Evolutionary conservation across 805 yeast genomes (phyloP).

Genomic region (Starmerella cellae): DNA sequence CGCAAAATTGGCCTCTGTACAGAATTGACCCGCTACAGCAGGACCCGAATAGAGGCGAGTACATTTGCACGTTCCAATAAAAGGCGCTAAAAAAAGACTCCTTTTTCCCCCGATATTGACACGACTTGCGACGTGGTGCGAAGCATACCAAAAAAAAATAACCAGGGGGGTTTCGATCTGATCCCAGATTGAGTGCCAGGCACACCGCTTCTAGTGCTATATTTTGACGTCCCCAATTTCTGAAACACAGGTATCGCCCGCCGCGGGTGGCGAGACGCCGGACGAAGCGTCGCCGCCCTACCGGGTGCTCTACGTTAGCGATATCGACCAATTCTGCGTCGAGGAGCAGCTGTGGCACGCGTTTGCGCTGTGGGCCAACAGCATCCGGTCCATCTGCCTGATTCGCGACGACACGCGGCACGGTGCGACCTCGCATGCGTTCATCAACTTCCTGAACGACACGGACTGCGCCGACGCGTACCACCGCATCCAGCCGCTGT

Average conservation of each 20-base stretch:
- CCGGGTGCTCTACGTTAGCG: slow-evolving; percentile 19
- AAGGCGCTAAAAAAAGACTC: too few relatives aligned
- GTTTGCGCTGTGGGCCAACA: slow-evolving; percentile 13
- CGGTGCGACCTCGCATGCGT: slow-evolving; percentile 15
- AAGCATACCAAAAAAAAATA: too few relatives aligned
- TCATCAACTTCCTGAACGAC: slow-evolving; percentile 16
- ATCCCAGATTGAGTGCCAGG: too few relatives aligned
- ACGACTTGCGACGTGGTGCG: too few relatives aligned
- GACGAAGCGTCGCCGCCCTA: slow-evolving; percentile 2
- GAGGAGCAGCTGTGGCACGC: slow-evolving; percentile 19
- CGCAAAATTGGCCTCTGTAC: too few relatives aligned
- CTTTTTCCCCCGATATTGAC: too few relatives aligned
- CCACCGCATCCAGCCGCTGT: slow-evolving; percentile 15
- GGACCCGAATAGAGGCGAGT: too few relatives aligned
- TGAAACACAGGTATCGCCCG: not conserved
- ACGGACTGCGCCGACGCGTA: slow-evolving; percentile 16
- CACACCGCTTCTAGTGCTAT: too few relatives aligned
- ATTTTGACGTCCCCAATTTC: not conserved
- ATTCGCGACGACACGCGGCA: slow-evolving; percentile 17
- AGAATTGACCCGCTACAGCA: too few relatives aligned
- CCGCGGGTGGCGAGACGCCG: not conserved
- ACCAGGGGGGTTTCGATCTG: too few relatives aligned
- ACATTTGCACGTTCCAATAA: too few relatives aligned
- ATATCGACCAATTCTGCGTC: slow-evolving; percentile 17
- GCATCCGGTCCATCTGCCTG: slow-evolving; percentile 15